phyloP scores from a whole-genome alignment of 345 rosid species.

The Acer saccharum region DNA sequence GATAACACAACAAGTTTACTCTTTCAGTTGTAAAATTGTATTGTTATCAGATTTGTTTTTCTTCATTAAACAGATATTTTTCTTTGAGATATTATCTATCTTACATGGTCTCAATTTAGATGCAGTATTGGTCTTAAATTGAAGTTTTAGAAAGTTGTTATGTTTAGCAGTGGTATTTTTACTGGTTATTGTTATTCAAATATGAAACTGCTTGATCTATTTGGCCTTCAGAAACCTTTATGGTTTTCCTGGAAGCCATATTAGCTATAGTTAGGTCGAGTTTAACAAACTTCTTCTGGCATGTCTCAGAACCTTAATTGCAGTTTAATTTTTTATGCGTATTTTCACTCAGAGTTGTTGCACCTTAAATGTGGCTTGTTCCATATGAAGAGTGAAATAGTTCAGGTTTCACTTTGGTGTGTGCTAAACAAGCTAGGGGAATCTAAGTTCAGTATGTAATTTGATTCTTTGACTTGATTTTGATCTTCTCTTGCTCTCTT shows the following conservation, averaged over 20 bases:
- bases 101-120: too few species aligned
- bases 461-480: neutral
- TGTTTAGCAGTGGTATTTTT: too few species aligned
- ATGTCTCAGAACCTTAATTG: neutral
- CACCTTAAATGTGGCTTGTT: neutral
- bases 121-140: too few species aligned
- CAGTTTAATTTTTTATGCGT: neutral
- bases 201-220: too few species aligned
- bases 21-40: neutral
- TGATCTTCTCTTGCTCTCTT: neutral
- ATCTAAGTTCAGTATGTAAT: conserved; percentile 2
- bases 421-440: neutral
- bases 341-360: neutral
- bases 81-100: too few species aligned
- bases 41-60: too few species aligned
- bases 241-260: neutral
- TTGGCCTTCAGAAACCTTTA: neutral
- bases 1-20: neutral
- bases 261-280: neutral
- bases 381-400: neutral
- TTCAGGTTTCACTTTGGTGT: neutral
- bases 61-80: too few species aligned
- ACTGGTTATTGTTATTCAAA: too few species aligned
- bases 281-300: neutral
- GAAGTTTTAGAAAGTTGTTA: too few species aligned